Percentiles rank a stretch among this genome's conserved stretches.
Evolutionary conservation across 2,329 filamentous ascomycete species (phyloP).

Genomic region (Hypocreales sp.): DNA sequence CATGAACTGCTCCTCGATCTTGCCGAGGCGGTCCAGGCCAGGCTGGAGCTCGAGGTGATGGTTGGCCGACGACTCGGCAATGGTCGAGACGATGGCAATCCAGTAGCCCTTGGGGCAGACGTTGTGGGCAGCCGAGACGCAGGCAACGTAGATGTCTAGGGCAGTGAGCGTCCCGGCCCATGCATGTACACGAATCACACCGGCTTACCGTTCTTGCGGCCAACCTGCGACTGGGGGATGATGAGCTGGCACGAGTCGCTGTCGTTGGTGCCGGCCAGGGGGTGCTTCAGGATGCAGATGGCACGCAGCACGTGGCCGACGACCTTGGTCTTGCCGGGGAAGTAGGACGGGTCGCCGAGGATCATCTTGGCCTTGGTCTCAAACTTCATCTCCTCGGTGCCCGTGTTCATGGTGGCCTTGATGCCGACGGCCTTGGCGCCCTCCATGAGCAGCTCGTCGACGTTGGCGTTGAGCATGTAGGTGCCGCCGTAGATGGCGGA

Average conservation of each 20-base stretch:
- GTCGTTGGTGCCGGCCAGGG: slow-evolving; percentile 76
- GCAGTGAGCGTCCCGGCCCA: too few relatives aligned
- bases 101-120: slow-evolving; percentile 99
- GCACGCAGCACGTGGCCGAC: slow-evolving; percentile 86
- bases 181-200: too few relatives aligned
- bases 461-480: slow-evolving; percentile 95
- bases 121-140: slow-evolving; percentile 90
- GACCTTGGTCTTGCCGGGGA: slow-evolving; percentile 75
- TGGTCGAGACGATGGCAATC: slow-evolving; percentile 95
- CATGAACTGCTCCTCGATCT: slow-evolving; percentile 96
- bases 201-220: slow-evolving; percentile 79
- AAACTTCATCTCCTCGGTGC: slow-evolving; percentile 84
- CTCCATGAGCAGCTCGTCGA: slow-evolving; percentile 82
- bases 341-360: slow-evolving; percentile 92
- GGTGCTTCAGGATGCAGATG: slow-evolving; percentile 95
- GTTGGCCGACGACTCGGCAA: slow-evolving; percentile 82
- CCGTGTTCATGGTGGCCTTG: slow-evolving; percentile 82
- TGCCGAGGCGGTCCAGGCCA: slow-evolving; percentile 80
- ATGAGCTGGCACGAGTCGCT: slow-evolving; percentile 88
- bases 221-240: slow-evolving; percentile 94
- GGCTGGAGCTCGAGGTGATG: slow-evolving; percentile 91
- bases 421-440: slow-evolving; percentile 80
- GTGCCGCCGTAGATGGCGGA: slow-evolving; percentile 98
- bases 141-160: slow-evolving; percentile 87
- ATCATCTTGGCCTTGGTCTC: slow-evolving; percentile 94